Evolutionary conservation across 2,329 filamentous ascomycete species (phyloP), one percentile per base, ranked within the genome.

Genomic region (Cadophora malorum): DNA sequence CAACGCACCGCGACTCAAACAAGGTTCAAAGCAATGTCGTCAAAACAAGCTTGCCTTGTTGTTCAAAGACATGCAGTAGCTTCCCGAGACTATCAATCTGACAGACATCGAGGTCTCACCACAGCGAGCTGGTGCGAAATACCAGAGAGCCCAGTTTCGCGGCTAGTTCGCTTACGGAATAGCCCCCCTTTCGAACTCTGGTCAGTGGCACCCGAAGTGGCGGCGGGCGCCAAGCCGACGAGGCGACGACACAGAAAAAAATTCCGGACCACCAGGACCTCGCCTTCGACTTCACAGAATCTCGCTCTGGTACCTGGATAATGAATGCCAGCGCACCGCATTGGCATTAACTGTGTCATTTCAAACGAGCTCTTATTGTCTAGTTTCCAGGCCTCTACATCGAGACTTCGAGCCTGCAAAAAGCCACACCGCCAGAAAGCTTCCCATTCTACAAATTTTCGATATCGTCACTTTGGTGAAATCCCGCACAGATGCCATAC

Each of bases 61-160:
- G 47, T 23, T 56, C 55, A 64, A 60, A 65, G 67, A 68, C 61
- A 56, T 64, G 25, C 64, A 64, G 68, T 64, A 63, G 69, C 65
- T 67, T 66, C 67, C 69, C 71, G 72, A 73, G 70, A 74, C 71
- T 70, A 63, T 55, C 33, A 64, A 63, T 58, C 31, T 58, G n/a
- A 21, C 52, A 41, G 33, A 64, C 50, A 64, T 56, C 45, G 8
- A 58, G 41, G 58, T 61, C 58, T 61, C 58, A 61, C 21, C 45
- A 60, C 31, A 21, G 56, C 38, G 38, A 59, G 33, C 23, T 9
- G 21, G 49, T 33, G 31, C 19, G 14, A 47, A 14, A 28, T 33
- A 53, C 16, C 16, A 16, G 41, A 16, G 12, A 45, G 41, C 41
- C 5, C 12, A 33, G 23, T 6, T 5, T 52, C 19, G 47, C 50